phyloP scores from a whole-genome alignment of 1,139 yeast species.

The Arxiozyma heterogenica region DNA sequence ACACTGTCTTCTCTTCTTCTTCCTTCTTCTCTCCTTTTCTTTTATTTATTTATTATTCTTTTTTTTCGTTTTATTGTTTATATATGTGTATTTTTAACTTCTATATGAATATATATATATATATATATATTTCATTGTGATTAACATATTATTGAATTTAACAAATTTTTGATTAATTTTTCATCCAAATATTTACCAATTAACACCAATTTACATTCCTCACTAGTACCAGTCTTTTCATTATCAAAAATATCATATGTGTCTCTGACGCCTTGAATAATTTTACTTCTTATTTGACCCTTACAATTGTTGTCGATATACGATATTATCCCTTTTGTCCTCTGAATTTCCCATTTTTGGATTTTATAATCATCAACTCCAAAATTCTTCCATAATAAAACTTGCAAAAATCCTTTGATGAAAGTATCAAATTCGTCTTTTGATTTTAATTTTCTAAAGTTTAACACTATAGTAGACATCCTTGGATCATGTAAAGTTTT shows the following conservation, averaged over 20 bases:
- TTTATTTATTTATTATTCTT: no score
- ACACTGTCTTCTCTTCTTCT: background rate
- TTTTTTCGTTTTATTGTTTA: background rate
- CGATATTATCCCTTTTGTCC: constrained; percentile 66
- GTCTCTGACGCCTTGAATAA: constrained; percentile 90
- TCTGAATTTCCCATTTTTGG: constrained; percentile 52
- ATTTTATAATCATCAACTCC: constrained; percentile 18
- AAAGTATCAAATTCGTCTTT: constrained; percentile 17
- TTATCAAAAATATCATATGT: constrained; percentile 72
- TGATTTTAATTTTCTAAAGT: constrained; percentile 19
- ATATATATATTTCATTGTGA: background rate
- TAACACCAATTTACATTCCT: constrained; percentile 55
- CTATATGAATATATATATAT: no score
- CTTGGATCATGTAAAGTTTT: constrained; percentile 43
- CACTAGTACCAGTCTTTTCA: constrained; percentile 22
- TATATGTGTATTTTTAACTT: background rate
- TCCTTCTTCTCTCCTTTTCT: no score
- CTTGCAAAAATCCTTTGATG: constrained; percentile 20
- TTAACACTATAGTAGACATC: constrained; percentile 34
- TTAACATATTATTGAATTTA: background rate
- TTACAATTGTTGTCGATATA: constrained; percentile 26
- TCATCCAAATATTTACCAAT: constrained; percentile 61
- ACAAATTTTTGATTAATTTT: no score
- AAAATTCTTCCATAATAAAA: constrained; percentile 28
- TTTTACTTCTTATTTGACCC: constrained; percentile 35